A percentile compares a stretch with the other conserved stretches of the same genome.
Conservation (phyloP, 2,329 filamentous ascomycete species). For the Talaromyces amestolkiae region DNA sequence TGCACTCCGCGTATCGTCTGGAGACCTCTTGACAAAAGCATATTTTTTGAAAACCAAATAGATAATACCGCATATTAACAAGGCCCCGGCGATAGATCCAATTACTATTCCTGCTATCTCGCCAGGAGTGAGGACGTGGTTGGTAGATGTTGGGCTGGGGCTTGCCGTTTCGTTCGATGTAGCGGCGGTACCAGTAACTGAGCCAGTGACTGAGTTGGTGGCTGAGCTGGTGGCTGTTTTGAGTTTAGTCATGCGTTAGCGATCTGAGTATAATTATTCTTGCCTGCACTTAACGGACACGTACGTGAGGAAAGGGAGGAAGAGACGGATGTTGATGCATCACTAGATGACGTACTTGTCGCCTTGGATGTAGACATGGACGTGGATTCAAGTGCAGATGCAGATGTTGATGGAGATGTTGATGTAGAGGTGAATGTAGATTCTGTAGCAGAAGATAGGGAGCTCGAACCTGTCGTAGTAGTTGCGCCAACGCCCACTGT, state of each 20-base stretch:
- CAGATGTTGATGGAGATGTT: neutral
- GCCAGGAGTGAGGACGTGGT: neutral
- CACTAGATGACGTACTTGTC: neutral
- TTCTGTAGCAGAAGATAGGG: neutral
- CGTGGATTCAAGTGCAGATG: neutral
- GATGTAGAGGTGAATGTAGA: neutral
- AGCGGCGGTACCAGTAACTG: neutral
- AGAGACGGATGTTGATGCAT: neutral
- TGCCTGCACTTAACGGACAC: neutral
- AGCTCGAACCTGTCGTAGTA: neutral
- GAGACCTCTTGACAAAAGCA: neutral
- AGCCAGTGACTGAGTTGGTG: neutral
- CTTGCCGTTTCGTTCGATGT: constrained; percentile 2
- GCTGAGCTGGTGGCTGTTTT: neutral
- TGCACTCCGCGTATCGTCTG: neutral
- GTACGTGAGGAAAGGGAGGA: neutral
- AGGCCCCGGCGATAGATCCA: neutral
- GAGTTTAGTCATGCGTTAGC: neutral
- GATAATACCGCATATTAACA: neutral
- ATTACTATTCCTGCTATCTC: constrained; percentile 10
- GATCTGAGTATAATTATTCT: neutral
- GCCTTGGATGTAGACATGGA: neutral
- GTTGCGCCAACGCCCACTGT: neutral
- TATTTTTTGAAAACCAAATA: neutral
- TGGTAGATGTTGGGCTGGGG: neutral